Percentiles rank a stretch among this genome's conserved stretches.
phyloP scores from a whole-genome alignment of 192 early-diverging fungal genomes.

The Phycomyces blakesleeanus region DNA sequence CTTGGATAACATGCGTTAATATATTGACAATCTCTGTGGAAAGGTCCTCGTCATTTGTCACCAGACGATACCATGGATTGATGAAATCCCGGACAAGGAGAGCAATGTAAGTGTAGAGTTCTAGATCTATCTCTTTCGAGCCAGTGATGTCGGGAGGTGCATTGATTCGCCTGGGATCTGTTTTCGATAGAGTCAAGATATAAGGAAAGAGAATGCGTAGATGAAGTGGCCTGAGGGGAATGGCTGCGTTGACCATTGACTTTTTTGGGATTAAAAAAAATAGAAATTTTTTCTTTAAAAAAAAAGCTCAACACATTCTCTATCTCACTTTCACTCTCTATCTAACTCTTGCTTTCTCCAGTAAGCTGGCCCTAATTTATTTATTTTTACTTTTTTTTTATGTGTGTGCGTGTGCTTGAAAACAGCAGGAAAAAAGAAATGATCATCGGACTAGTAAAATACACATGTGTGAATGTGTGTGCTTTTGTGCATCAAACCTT shows the following conservation, averaged over 20 bases:
- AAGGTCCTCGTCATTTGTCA: conserved; percentile 46
- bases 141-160: conserved; percentile 34
- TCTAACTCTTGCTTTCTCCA: no score
- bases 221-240: conserved; percentile 17
- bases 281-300: no score
- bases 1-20: conserved; percentile 33
- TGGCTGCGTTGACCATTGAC: background rate
- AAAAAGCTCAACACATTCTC: no score
- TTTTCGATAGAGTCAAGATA: conserved; percentile 21
- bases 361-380: no score
- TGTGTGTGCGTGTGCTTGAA: no score
- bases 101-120: conserved; percentile 50
- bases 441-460: no score
- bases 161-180: conserved; percentile 10
- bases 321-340: no score
- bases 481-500: no score
- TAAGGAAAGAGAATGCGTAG: conserved; percentile 33
- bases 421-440: no score
- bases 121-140: conserved; percentile 46
- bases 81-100: conserved; percentile 49
- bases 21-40: conserved; percentile 34
- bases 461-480: no score
- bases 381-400: no score
- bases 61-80: conserved; percentile 43
- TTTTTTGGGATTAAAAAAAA: no score